Base-by-base conservation (phyloP, 106 monocot genomes). In the Cymbidium sinense region DNA sequence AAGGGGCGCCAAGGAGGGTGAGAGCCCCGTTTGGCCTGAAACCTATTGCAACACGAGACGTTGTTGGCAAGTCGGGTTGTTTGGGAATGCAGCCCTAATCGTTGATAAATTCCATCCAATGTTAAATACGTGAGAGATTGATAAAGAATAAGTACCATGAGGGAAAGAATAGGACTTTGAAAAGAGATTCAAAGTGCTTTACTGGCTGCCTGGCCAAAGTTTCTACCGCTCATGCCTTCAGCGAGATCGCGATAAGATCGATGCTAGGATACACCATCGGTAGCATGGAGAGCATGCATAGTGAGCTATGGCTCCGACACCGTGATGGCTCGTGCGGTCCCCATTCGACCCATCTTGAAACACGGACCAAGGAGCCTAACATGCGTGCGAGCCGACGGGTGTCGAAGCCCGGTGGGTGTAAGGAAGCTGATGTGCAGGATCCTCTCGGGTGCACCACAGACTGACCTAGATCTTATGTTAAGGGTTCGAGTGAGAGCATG, bases 401-500 rank as follows among this genome's bases (percentile, higher is more conserved):
- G 80, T 10, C 35, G 27, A 80, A 74, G 58, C 80, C 75, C 61
- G 18, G 39, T 55, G 73, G 80, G 74, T 43, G n/a, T 36, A 74
- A 80, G 80, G 80, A 80, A 80, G 80, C 80, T 80, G 80, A 80
- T 74, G 31, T 27, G 80, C 43, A 61, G 82, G 82, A 82, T 82
- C 81, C 76, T 76, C 76, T 39, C 50, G 13, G 81, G 76, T 75
- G 75, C 81, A 81, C 81, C 75, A 64, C 81, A 35, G 65, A 62
- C 67, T 74, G 44, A 74, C 64, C 81, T 43, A 29, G 75, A 81
- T 76, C 81, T 75, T n/a, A 29, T 81, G 79, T 51, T 70, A 79
- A 79, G 79, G 79, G n/a, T n/a, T n/a, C n/a, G n/a, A n/a, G n/a
- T n/a, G n/a, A n/a, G n/a, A n/a, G n/a, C n/a, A n/a, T n/a, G n/a